Conservation (phyloP, 208 protist species). For the Acanthamoeba triangularis region DNA sequence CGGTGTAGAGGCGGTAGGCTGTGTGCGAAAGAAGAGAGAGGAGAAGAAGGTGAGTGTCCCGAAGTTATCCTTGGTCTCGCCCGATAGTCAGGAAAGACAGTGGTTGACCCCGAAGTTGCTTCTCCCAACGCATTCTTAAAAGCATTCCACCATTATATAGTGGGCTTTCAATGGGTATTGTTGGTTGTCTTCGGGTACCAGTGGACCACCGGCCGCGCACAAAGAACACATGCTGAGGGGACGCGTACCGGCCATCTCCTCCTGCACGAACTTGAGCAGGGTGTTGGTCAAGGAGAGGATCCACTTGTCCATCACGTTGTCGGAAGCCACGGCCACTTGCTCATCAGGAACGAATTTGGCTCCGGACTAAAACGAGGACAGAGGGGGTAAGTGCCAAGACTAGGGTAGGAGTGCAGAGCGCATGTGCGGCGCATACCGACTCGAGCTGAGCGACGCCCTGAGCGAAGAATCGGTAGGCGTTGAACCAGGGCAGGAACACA, state of each 20-base stretch:
- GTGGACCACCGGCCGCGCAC: neutral
- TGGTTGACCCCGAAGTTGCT: constrained; percentile 55
- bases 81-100: neutral
- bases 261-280: constrained; percentile 96
- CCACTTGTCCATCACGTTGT: constrained; percentile 99
- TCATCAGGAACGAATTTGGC: neutral
- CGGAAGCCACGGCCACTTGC: constrained; percentile 69
- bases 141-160: neutral
- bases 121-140: constrained; percentile 59
- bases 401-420: constrained; percentile 28
- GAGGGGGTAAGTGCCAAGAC: neutral
- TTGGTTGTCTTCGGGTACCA: neutral
- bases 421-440: constrained; percentile 85
- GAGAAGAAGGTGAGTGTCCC: constrained; percentile 24
- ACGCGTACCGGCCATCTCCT: constrained; percentile 95
- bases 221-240: neutral
- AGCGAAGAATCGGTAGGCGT: constrained; percentile 99
- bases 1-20: constrained; percentile 99
- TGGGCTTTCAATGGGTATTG: constrained; percentile 48
- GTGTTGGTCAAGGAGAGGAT: constrained; percentile 97
- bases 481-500: constrained; percentile 99
- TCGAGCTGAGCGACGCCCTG: constrained; percentile 95
- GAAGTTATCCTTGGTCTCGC: constrained; percentile 18
- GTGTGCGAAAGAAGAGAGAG: neutral
- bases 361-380: neutral